These are phyloP conservation scores for Bacidia rubella DNA, from an alignment of 495 filamentous ascomycete species.

Conservation along the genomic window DNA sequence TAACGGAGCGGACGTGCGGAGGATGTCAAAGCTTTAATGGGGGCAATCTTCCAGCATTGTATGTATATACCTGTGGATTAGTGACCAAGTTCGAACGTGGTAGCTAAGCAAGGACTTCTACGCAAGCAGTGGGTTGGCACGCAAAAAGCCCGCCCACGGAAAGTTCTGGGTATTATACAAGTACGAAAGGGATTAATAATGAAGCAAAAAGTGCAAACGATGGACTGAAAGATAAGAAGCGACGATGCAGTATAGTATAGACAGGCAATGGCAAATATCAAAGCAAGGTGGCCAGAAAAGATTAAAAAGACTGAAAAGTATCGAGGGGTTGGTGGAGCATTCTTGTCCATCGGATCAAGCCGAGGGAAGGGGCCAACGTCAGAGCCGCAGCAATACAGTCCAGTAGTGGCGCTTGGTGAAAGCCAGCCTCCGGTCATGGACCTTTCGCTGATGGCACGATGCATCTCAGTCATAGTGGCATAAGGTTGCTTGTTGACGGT, in stretches of 20 bases:
- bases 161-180: background rate
- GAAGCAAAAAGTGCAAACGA: background rate
- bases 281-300: too few species aligned
- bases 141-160: background rate
- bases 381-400: background rate
- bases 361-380: background rate
- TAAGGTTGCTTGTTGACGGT: background rate
- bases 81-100: background rate
- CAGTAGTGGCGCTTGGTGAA: background rate
- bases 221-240: background rate
- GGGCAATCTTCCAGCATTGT: too few species aligned
- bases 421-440: background rate
- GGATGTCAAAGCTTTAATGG: background rate
- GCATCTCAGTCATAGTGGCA: background rate
- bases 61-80: background rate
- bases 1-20: background rate
- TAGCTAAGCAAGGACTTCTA: background rate
- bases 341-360: background rate
- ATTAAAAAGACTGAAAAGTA: too few species aligned
- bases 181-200: background rate
- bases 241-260: background rate
- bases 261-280: background rate
- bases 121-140: background rate
- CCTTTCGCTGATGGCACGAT: background rate
- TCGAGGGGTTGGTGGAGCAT: slow-evolving; percentile 1